A percentile compares a stretch with the other conserved stretches of the same genome.
Evolutionary conservation across 2,329 filamentous ascomycete species (phyloP).

Genomic region (Fonsecaea nubica): DNA sequence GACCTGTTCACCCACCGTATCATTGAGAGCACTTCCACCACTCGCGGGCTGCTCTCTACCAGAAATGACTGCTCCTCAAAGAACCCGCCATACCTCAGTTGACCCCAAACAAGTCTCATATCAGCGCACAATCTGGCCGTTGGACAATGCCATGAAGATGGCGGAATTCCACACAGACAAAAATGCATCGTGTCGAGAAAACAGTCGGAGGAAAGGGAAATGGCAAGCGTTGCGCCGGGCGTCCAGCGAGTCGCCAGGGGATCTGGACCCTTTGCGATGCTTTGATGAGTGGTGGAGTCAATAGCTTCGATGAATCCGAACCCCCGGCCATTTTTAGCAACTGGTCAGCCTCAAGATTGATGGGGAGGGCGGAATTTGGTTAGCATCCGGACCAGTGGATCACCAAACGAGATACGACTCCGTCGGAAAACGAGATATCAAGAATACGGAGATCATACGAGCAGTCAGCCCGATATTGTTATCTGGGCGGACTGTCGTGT

Average conservation of each 20-base stretch:
- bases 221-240: background rate
- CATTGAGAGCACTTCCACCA: background rate
- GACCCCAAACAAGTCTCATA: background rate
- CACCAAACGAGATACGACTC: slow-evolving; percentile 18
- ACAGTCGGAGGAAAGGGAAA: background rate
- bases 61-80: background rate
- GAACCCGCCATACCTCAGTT: background rate
- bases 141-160: background rate
- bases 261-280: background rate
- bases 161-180: background rate
- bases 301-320: slow-evolving; percentile 8
- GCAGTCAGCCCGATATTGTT: background rate
- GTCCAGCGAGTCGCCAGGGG: background rate
- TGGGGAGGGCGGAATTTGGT: background rate
- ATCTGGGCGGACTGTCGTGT: background rate
- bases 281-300: background rate
- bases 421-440: background rate
- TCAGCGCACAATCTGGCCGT: background rate
- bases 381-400: background rate
- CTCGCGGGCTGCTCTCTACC: background rate
- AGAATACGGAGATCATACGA: background rate
- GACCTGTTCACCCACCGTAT: background rate
- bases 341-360: slow-evolving; percentile 15
- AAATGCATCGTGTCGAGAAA: background rate
- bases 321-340: slow-evolving; percentile 20